Conservation (phyloP, 2,329 filamentous ascomycete species). For the Xylaria sp. region DNA sequence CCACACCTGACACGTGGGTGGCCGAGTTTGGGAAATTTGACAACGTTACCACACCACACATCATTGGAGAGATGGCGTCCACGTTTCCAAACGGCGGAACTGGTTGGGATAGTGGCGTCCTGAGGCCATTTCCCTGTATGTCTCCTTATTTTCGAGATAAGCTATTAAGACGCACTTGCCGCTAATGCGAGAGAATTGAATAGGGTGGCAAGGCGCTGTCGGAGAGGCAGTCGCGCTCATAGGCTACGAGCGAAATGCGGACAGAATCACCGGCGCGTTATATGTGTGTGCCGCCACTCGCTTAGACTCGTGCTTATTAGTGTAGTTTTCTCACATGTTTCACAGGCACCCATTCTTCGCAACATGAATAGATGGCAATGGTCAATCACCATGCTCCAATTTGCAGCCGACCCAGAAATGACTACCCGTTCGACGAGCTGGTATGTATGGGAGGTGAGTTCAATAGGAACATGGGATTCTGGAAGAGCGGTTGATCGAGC, state of each 20-base stretch:
- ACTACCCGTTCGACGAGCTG: constrained; percentile 64
- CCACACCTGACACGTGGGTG: constrained; percentile 62
- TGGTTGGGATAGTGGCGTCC: constrained; percentile 57
- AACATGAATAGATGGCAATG: constrained; percentile 64
- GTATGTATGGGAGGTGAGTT: constrained; percentile 57
- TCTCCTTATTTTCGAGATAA: neutral
- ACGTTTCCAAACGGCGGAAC: constrained; percentile 64
- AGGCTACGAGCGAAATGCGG: constrained; percentile 72
- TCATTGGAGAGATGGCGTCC: constrained; percentile 62
- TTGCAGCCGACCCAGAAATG: constrained; percentile 59
- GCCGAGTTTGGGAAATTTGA: constrained; percentile 65
- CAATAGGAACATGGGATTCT: neutral
- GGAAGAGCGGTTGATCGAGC: neutral
- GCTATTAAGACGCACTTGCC: neutral
- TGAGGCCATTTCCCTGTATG: constrained; percentile 59
- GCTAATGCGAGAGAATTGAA: constrained; percentile 23
- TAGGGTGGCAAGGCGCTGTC: constrained; percentile 67
- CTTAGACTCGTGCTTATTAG: neutral
- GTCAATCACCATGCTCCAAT: constrained; percentile 63
- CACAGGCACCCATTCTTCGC: constrained; percentile 58
- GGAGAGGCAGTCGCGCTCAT: constrained; percentile 74
- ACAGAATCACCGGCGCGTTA: constrained; percentile 65
- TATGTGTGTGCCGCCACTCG: constrained; percentile 51
- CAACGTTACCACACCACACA: constrained; percentile 52
- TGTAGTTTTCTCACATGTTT: constrained; percentile 8